Evolutionary conservation across 768 basidiomycete genomes (phyloP).

Genomic region (button mushroom (Agaricus bisporus)): DNA sequence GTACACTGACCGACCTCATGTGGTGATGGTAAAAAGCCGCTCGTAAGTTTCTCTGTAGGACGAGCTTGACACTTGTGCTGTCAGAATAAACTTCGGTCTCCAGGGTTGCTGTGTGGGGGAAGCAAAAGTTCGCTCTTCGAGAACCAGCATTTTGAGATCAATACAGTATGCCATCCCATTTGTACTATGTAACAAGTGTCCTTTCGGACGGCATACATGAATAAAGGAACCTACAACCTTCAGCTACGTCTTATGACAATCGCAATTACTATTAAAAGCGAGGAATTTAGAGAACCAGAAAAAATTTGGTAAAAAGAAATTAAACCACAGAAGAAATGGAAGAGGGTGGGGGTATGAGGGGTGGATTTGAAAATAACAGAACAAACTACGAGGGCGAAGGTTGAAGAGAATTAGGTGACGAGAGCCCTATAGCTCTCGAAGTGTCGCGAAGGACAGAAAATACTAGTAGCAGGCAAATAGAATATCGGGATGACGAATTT

Average conservation of each 20-base stretch:
- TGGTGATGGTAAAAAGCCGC: too few species aligned
- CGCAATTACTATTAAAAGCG: constrained; percentile 8
- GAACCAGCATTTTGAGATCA: background rate
- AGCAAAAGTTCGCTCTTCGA: background rate
- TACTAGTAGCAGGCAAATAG: constrained; percentile 11
- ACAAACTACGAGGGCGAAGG: constrained; percentile 6
- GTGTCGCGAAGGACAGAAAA: background rate
- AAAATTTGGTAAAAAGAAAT: constrained; percentile 3
- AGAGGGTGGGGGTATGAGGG: constrained; percentile 4
- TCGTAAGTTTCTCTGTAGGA: too few species aligned
- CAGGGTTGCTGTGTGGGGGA: too few species aligned
- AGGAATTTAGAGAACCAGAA: background rate
- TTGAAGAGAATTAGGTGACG: constrained; percentile 3
- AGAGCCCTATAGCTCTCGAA: background rate
- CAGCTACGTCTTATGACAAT: constrained; percentile 3
- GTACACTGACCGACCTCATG: too few species aligned
- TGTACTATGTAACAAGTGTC: constrained; percentile 4
- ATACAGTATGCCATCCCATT: background rate
- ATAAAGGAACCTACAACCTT: background rate
- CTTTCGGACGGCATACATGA: constrained; percentile 9
- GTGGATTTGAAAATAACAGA: constrained; percentile 5
- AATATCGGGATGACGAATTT: constrained; percentile 3
- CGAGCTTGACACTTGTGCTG: too few species aligned
- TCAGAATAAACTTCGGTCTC: too few species aligned
- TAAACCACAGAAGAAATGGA: constrained; percentile 1